Evolutionary conservation across 306 rosid genomes (phyloP), one percentile per base, ranked within the genome.

Genomic region (Cucumis hystrix): DNA sequence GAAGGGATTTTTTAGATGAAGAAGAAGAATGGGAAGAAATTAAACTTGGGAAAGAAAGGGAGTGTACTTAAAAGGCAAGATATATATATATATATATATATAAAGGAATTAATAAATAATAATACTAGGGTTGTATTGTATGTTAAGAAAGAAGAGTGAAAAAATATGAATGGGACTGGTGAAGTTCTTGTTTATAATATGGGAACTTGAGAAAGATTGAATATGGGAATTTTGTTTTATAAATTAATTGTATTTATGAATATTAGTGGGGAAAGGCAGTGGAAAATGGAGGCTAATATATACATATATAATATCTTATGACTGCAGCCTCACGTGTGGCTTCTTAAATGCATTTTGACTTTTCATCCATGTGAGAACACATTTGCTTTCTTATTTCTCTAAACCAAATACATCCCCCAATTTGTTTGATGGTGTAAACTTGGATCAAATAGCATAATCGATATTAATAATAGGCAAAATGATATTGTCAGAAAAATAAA

Each of bases 1-100:
- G 45, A 40, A 8, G 47, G 2, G 7, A 6, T 7, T 56, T 7
- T 56, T 71, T 2, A 52, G 57, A 56, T 8, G 28, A 57, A n/a
- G 62, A 81, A 61, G 62, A 84, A 77, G 40, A 49, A 81, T 18
- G 33, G 11, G 79, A 86, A 83, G 85, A 84, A 86, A 1, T 28
- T 28, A 28, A 28, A 74, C 67, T 83, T 60, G 80, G 85, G 68
- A 55, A 40, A 21, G 71, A 52, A 77, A 78, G 65, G 45, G 85
- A 78, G 88, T 74, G 89, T 83, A 79, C 95, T 94, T 92, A 86
- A 87, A 92, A 87, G 93, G 90, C 96, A 95, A 90, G 96, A 83
- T 47, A 47, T 47, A 47, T 5, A 43, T 33, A 33, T 30, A 30
- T 30, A 30, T 30, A 30, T 30, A n/a, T n/a, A n/a, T n/a, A n/a